These are phyloP conservation scores for Lagenaria siceraria DNA, from an alignment of 306 rosid species.

Conservation along the genomic window DNA sequence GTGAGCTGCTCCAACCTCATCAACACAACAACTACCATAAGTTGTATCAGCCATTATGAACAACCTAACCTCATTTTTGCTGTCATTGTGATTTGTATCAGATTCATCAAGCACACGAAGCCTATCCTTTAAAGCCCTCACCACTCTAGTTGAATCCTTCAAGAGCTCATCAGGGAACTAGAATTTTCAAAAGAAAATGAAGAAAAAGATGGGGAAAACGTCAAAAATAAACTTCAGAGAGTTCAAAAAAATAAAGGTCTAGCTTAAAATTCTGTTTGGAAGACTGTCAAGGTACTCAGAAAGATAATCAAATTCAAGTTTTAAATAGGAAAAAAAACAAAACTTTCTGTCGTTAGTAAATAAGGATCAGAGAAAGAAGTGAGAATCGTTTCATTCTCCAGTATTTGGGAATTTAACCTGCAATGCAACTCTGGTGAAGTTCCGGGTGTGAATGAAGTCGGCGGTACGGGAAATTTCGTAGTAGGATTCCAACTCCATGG, in stretches of 20 bases:
- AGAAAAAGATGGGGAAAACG: neutral
- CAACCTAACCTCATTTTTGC: slow-evolving; percentile 27
- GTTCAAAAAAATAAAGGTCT: neutral
- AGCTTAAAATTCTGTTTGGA: neutral
- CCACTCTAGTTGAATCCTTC: slow-evolving; percentile 61
- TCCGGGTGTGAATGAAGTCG: slow-evolving; percentile 39
- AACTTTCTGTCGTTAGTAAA: neutral
- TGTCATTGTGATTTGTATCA: slow-evolving; percentile 10
- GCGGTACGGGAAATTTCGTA: slow-evolving; percentile 55
- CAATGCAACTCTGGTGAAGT: slow-evolving; percentile 61
- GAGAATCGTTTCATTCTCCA: neutral
- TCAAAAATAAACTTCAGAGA: neutral
- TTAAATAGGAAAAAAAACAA: neutral
- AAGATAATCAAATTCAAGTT: neutral
- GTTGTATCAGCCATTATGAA: slow-evolving; percentile 85
- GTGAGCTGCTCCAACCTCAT: slow-evolving; percentile 88
- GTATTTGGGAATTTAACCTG: slow-evolving; percentile 31
- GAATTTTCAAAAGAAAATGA: neutral
- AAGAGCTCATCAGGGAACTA: slow-evolving; percentile 83
- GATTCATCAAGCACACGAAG: slow-evolving; percentile 25
- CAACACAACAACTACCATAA: slow-evolving; percentile 85
- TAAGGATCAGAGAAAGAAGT: neutral
- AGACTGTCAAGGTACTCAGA: neutral
- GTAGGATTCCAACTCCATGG: slow-evolving; percentile 58
- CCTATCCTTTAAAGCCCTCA: slow-evolving; percentile 31